Percentiles rank a stretch among this genome's conserved stretches.
Conservation (phyloP, 2,329 filamentous ascomycete species). For the Tolypocladium sp. region DNA sequence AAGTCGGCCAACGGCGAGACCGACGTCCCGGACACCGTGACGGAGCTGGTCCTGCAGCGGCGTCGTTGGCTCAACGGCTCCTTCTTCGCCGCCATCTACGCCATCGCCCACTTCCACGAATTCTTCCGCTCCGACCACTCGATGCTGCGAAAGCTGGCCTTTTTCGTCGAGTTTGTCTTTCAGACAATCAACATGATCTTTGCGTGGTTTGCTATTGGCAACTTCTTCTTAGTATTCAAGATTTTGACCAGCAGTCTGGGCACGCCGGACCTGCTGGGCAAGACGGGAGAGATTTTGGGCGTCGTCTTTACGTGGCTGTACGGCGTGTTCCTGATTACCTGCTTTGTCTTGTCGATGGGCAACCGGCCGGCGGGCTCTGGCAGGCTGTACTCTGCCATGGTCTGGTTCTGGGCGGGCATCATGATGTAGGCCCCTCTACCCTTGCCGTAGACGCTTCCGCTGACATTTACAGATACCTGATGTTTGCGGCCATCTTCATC, state of each 20-base stretch:
- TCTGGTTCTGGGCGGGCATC: constrained; percentile 95
- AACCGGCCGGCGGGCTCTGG: constrained; percentile 93
- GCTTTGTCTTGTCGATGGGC: constrained; percentile 88
- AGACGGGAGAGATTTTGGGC: constrained; percentile 68
- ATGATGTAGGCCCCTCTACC: constrained; percentile 59
- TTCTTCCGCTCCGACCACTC: constrained; percentile 92
- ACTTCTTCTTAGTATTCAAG: constrained; percentile 98
- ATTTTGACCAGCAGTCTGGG: constrained; percentile 87
- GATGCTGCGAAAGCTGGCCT: constrained; percentile 75
- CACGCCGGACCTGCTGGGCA: constrained; percentile 58
- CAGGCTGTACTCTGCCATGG: constrained; percentile 90
- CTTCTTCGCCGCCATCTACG: constrained; percentile 96
- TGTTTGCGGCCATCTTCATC: constrained; percentile 93
- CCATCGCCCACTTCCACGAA: constrained; percentile 89
- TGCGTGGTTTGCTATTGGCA: constrained; percentile 96
- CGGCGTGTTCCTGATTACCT: constrained; percentile 81
- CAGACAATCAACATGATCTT: constrained; percentile 97
- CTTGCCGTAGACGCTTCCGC: background rate
- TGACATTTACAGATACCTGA: constrained; percentile 56
- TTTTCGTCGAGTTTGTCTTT: constrained; percentile 88
- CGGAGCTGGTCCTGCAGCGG: constrained; percentile 90
- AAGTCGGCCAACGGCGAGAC: constrained; percentile 96
- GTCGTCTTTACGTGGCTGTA: constrained; percentile 96
- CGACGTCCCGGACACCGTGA: constrained; percentile 88
- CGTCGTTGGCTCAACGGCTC: constrained; percentile 96